These are phyloP conservation scores for Podospora tetraspora DNA, from an alignment of 495 filamentous ascomycete species.

Conservation along the genomic window DNA sequence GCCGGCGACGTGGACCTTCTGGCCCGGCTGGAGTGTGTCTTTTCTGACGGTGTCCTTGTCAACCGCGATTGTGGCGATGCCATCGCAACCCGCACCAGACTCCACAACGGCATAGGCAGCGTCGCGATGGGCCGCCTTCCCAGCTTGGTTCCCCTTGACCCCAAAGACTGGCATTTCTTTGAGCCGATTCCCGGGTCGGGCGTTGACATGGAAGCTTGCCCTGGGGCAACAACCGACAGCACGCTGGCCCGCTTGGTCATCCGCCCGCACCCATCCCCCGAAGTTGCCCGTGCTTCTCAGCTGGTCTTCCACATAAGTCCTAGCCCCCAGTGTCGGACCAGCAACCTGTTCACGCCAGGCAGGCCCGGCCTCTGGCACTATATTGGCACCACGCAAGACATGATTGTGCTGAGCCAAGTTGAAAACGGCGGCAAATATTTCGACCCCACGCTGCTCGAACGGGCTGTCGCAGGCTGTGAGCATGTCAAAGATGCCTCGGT, in stretches of 20 bases:
- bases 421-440: conserved; percentile 50
- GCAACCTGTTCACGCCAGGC: conserved; percentile 46
- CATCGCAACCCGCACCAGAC: conserved; percentile 7
- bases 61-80: conserved; percentile 7
- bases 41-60: conserved; percentile 22
- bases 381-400: conserved; percentile 46
- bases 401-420: conserved; percentile 44
- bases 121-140: conserved; percentile 16
- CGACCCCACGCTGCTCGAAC: conserved; percentile 48
- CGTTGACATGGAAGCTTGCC: not conserved
- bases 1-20: conserved; percentile 15
- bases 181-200: conserved; percentile 22
- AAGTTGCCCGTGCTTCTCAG: conserved; percentile 7
- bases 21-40: conserved; percentile 21
- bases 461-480: conserved; percentile 31
- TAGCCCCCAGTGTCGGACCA: conserved; percentile 42
- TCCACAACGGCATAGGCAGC: conserved; percentile 21
- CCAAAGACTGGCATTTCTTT: conserved; percentile 23
- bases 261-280: not conserved
- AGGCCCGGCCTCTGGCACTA: conserved; percentile 42
- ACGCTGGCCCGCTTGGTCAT: conserved; percentile 18
- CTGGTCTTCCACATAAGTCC: conserved; percentile 37
- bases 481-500: conserved; percentile 39
- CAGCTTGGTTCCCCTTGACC: conserved; percentile 2
- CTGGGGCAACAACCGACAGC: conserved; percentile 20